These are phyloP conservation scores for Coniochaeta sp. DNA, from an alignment of 2,329 filamentous ascomycete species.

Conservation along the genomic window DNA sequence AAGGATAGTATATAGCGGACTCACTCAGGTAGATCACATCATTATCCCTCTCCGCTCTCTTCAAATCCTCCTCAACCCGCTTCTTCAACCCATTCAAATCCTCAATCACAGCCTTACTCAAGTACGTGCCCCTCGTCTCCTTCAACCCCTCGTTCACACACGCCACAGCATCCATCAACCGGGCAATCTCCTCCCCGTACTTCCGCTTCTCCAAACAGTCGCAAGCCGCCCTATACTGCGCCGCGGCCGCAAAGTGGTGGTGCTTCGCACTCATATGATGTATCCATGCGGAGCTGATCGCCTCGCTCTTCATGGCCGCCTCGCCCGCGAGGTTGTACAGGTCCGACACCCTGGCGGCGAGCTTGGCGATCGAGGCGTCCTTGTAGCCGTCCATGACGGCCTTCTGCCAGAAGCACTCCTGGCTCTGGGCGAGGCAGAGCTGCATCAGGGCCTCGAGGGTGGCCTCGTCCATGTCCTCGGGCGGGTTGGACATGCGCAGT, in stretches of 20 bases:
- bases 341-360: conserved; percentile 85
- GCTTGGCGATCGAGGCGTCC: conserved; percentile 83
- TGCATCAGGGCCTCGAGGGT: conserved; percentile 79
- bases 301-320: conserved; percentile 79
- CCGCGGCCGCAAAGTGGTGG: conserved; percentile 92
- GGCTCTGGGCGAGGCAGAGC: conserved; percentile 83
- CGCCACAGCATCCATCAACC: conserved; percentile 71
- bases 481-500: conserved; percentile 70
- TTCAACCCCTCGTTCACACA: conserved; percentile 84
- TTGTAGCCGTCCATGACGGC: conserved; percentile 91
- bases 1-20: conserved; percentile 14
- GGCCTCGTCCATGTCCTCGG: conserved; percentile 90
- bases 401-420: conserved; percentile 98
- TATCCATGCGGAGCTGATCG: conserved; percentile 91
- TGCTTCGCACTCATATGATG: conserved; percentile 97
- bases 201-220: conserved; percentile 89
- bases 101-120: conserved; percentile 73
- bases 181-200: conserved; percentile 91
- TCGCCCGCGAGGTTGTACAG: conserved; percentile 81
- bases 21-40: conserved; percentile 84
- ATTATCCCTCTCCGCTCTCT: conserved; percentile 91
- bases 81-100: conserved; percentile 80
- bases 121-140: conserved; percentile 64
- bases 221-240: conserved; percentile 84
- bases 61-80: conserved; percentile 78